Conservation (phyloP, 148 eudicot species). For the Vaccinium macrocarpon region DNA sequence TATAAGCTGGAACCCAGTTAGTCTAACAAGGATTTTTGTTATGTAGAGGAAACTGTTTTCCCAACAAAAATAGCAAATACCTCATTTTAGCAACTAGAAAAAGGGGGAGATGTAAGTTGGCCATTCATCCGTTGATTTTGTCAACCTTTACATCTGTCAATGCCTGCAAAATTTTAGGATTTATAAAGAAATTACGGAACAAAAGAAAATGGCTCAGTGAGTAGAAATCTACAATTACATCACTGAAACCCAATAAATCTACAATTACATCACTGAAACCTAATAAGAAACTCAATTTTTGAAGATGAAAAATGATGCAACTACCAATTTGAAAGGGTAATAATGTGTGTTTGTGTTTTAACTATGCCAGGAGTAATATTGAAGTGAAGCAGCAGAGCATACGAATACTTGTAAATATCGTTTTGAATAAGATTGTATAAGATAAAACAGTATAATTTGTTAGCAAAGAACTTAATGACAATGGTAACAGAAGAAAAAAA, state of each 20-base stretch:
- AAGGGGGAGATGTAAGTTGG: background rate
- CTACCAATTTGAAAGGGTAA: background rate
- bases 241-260: background rate
- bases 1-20: constrained; percentile 3
- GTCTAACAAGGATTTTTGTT: background rate
- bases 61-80: constrained; percentile 1
- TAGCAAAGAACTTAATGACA: background rate
- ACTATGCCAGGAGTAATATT: background rate
- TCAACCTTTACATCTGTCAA: background rate
- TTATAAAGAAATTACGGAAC: background rate
- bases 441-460: background rate
- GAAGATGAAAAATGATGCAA: background rate
- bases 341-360: background rate
- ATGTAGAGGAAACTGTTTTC: background rate
- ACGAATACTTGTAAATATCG: background rate
- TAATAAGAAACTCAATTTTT: background rate
- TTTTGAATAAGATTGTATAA: no score
- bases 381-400: background rate
- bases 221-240: background rate
- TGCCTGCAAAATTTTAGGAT: background rate
- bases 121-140: background rate
- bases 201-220: background rate
- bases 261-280: background rate
- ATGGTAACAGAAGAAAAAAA: background rate
- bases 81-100: constrained; percentile 2